Conservation (phyloP, 441 rosid genomes). For the Erodium moschatum region DNA sequence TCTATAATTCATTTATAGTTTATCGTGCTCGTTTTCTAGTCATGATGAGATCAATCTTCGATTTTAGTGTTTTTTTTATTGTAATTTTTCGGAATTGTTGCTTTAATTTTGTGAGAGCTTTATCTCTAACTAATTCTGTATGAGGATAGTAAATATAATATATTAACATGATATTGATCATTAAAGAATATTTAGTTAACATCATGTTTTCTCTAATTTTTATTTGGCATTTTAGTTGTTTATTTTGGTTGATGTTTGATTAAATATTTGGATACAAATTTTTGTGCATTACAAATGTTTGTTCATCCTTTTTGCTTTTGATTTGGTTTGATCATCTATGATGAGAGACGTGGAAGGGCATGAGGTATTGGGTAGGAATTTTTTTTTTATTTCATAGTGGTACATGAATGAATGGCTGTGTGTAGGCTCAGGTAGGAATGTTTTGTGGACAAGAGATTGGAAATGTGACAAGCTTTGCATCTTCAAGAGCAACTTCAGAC, state of each 20-base stretch:
- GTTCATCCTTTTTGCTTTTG: neutral
- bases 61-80: no score
- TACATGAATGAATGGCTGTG: neutral
- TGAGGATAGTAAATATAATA: no score
- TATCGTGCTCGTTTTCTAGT: no score
- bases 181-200: no score
- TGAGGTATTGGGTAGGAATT: neutral
- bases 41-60: no score
- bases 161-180: no score
- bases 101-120: no score
- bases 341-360: neutral
- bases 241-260: no score
- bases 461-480: conserved; percentile 66
- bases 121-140: no score
- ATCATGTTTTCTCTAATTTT: neutral
- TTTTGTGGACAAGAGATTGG: conserved; percentile 61
- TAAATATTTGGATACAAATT: neutral
- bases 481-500: conserved; percentile 40
- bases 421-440: conserved; percentile 39
- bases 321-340: neutral
- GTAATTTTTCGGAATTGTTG: no score
- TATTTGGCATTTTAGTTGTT: neutral
- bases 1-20: no score
- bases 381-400: neutral
- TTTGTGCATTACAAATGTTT: neutral